phyloP scores from a whole-genome alignment of 345 rosid species.

The Linum usitatissimum region DNA sequence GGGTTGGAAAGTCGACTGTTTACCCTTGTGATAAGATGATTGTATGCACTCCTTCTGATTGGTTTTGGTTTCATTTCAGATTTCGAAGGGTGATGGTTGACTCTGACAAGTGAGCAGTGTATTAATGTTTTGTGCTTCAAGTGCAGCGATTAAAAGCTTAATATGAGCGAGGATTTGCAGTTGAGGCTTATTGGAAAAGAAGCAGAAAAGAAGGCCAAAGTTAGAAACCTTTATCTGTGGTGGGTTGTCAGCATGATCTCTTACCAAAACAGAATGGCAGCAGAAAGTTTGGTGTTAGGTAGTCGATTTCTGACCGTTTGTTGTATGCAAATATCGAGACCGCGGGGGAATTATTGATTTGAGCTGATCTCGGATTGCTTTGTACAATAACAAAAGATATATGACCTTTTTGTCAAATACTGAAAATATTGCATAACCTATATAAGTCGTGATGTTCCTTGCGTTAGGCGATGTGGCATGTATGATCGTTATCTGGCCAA shows the following conservation, averaged over 20 bases:
- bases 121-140: slow-evolving; percentile 20
- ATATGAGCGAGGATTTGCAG: slow-evolving; percentile 12
- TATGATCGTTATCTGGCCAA: too few species aligned
- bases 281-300: background rate
- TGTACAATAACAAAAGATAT: too few species aligned
- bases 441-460: too few species aligned
- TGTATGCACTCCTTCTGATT: slow-evolving; percentile 11
- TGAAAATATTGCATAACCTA: too few species aligned
- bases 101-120: slow-evolving; percentile 14
- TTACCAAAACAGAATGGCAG: background rate
- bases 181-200: slow-evolving; percentile 9
- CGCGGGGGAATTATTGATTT: too few species aligned
- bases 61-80: slow-evolving; percentile 18
- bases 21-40: background rate
- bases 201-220: background rate
- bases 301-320: background rate
- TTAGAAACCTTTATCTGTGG: background rate
- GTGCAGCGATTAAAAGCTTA: slow-evolving; percentile 28
- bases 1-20: background rate
- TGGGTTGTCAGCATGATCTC: background rate
- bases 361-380: too few species aligned
- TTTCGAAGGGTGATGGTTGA: slow-evolving; percentile 21
- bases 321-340: background rate
- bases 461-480: too few species aligned
- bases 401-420: too few species aligned